Conservation (phyloP, 1,139 yeast species). For the Magnusiomyces ingens region DNA sequence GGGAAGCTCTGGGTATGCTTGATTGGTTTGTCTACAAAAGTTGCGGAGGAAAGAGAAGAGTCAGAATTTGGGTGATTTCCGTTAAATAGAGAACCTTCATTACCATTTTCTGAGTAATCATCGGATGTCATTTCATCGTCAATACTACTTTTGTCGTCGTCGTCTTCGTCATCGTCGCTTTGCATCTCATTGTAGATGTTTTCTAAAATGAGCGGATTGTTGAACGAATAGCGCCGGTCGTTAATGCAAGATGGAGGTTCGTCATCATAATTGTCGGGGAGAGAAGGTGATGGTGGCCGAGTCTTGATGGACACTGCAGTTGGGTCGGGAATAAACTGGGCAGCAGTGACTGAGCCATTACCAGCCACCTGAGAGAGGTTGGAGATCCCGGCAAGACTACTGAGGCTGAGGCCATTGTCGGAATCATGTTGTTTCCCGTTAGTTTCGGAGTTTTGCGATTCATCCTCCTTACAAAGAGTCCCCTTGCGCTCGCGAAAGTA, state of each 20-base stretch:
- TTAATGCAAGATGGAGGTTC: constrained; percentile 9
- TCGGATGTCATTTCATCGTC: not conserved
- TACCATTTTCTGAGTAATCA: not conserved
- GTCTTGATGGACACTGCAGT: constrained; percentile 1
- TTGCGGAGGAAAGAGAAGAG: constrained; percentile 2
- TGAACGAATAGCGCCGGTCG: constrained; percentile 8
- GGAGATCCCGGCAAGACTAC: not conserved
- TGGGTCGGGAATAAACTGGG: constrained; percentile 4
- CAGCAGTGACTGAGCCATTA: not conserved
- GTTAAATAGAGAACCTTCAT: not conserved
- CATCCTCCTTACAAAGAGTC: constrained; percentile 4
- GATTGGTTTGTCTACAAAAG: not conserved
- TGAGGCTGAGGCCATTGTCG: not conserved
- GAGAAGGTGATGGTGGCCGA: not conserved
- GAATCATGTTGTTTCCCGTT: no score
- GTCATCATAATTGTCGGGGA: constrained; percentile 11
- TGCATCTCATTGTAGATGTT: constrained; percentile 1
- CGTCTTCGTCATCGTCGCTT: constrained; percentile 3
- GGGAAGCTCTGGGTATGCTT: not conserved
- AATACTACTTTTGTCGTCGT: constrained; percentile 1
- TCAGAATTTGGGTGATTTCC: constrained; percentile 7
- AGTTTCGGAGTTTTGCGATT: no score
- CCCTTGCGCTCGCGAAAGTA: constrained; percentile 23
- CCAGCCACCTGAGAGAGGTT: not conserved
- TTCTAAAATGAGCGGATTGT: constrained; percentile 3